Evolutionary conservation across 345 rosid species (phyloP).

Genomic region (Aquilaria sinensis): DNA sequence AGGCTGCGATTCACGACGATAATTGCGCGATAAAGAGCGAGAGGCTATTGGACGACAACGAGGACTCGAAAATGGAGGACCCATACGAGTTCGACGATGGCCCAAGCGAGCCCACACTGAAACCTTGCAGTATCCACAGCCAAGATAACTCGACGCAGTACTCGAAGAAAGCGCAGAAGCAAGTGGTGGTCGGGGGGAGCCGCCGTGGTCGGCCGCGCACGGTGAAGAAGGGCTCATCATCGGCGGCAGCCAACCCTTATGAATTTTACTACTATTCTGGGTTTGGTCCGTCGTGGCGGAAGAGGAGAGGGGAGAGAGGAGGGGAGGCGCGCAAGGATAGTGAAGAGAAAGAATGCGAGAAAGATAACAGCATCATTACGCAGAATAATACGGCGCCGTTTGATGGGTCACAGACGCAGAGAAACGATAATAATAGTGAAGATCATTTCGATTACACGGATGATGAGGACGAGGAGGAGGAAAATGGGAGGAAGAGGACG

Average conservation of each 20-base stretch:
- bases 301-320: slow-evolving; percentile 36
- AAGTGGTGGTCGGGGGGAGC: slow-evolving; percentile 6
- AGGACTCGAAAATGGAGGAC: slow-evolving; percentile 8
- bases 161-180: slow-evolving; percentile 1
- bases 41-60: slow-evolving; percentile 16
- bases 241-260: slow-evolving; percentile 37
- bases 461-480: slow-evolving; percentile 25
- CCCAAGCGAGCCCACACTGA: slow-evolving; percentile 21
- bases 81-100: slow-evolving; percentile 13
- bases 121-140: slow-evolving; percentile 21
- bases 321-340: slow-evolving; percentile 1
- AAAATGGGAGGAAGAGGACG: slow-evolving; percentile 45
- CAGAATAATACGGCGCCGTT: slow-evolving; percentile 21
- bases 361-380: slow-evolving; percentile 1
- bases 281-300: slow-evolving; percentile 90
- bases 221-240: slow-evolving; percentile 26
- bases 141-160: background rate
- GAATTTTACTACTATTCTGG: slow-evolving; percentile 95
- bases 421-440: slow-evolving; percentile 18
- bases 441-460: slow-evolving; percentile 31
- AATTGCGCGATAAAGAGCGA: background rate
- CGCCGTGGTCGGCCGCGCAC: slow-evolving; percentile 38
- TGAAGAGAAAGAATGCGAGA: slow-evolving; percentile 6
- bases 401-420: slow-evolving; percentile 10
- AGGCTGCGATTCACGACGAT: slow-evolving; percentile 23